Conservation (phyloP, 768 basidiomycete species). For the Glaciozyma martinii region DNA sequence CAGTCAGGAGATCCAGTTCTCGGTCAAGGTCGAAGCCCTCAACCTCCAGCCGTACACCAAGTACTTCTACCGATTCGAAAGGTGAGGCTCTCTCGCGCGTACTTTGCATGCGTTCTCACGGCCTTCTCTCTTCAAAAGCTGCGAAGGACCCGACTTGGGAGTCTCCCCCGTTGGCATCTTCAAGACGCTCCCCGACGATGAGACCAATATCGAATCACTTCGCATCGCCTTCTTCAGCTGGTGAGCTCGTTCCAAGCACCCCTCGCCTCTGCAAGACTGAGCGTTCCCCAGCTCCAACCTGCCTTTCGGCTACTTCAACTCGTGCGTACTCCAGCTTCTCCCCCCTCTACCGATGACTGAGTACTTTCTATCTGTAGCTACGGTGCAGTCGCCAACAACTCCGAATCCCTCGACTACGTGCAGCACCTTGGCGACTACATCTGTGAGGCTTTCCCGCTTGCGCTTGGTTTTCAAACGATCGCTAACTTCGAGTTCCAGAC, state of each 20-base stretch:
- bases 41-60: slow-evolving; percentile 47
- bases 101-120: not conserved
- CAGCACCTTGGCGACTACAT: slow-evolving; percentile 50
- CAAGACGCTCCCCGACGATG: slow-evolving; percentile 47
- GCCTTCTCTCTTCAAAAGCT: slow-evolving; percentile 40
- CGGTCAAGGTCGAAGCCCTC: slow-evolving; percentile 54
- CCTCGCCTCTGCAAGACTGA: not conserved
- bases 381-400: slow-evolving; percentile 50
- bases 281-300: slow-evolving; percentile 42
- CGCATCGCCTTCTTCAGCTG: slow-evolving; percentile 56
- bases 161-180: slow-evolving; percentile 49
- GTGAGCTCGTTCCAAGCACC: not conserved
- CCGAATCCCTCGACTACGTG: slow-evolving; percentile 49
- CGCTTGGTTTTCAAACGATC: too few relatives aligned
- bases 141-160: slow-evolving; percentile 43
- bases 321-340: not conserved
- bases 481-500: not conserved
- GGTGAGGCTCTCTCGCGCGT: not conserved
- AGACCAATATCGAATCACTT: slow-evolving; percentile 46
- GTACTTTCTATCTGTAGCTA: slow-evolving; percentile 56
- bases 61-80: slow-evolving; percentile 51
- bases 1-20: slow-evolving; percentile 53
- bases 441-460: not conserved
- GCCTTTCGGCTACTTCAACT: slow-evolving; percentile 34
- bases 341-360: not conserved